Percentiles rank a stretch among this genome's conserved stretches.
Evolutionary conservation across 164 flowering plant species (phyloP).

Genomic region (Berberis vulgaris): DNA sequence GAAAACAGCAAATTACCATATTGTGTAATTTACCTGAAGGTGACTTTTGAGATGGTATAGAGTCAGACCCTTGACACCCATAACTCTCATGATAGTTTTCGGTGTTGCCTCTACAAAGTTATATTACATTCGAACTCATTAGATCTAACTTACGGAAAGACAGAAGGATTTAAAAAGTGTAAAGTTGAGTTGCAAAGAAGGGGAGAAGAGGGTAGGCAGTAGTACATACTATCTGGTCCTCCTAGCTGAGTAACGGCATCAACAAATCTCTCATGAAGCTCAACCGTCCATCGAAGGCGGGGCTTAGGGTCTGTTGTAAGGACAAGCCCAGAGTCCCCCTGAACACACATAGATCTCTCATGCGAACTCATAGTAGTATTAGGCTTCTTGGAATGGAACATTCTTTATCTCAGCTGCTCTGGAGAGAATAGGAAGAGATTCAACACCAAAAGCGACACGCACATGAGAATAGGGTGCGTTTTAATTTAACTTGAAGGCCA

Average conservation of each 20-base stretch:
- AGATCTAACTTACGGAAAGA: too few relatives aligned
- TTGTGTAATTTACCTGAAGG: constrained; percentile 56
- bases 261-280: constrained; percentile 95
- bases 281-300: constrained; percentile 96
- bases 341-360: constrained; percentile 72
- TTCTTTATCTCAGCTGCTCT: constrained; percentile 33
- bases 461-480: constrained; percentile 69
- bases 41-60: constrained; percentile 99
- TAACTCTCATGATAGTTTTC: constrained; percentile 94
- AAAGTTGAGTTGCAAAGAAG: too few relatives aligned
- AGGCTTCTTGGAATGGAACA: constrained; percentile 93
- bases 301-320: constrained; percentile 99
- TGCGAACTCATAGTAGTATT: constrained; percentile 64
- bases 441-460: constrained; percentile 74
- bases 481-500: constrained; percentile 20
- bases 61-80: constrained; percentile 99
- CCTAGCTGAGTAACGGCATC: constrained; percentile 99
- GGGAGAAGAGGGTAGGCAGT: background rate
- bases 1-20: background rate
- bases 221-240: constrained; percentile 76
- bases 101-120: constrained; percentile 84
- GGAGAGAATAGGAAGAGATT: constrained; percentile 36
- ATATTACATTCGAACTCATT: background rate
- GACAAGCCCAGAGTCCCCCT: constrained; percentile 94
- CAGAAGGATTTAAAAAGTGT: too few relatives aligned